Evolutionary conservation across 495 filamentous ascomycete genomes (phyloP).

Genomic region (Talaromyces nanjingensis): DNA sequence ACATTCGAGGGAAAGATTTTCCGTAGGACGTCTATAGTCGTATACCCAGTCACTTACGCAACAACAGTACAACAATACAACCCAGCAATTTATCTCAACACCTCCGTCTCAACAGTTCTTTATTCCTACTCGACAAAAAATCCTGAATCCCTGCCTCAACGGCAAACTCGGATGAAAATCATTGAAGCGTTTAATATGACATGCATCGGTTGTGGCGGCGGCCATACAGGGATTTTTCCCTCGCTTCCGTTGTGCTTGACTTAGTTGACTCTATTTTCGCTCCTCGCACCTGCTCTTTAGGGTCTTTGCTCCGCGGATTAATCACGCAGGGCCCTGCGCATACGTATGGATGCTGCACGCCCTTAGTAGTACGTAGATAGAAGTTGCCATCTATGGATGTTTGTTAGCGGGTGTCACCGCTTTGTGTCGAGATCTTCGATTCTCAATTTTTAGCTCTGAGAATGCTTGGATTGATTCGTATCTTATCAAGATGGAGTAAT

Average conservation of each 20-base stretch:
- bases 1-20: too few species aligned
- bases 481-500: not conserved
- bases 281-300: not conserved
- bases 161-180: not conserved
- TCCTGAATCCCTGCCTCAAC: not conserved
- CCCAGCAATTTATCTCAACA: not conserved
- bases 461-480: not conserved
- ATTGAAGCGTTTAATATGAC: not conserved
- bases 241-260: not conserved
- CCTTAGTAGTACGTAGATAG: not conserved
- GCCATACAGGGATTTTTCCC: not conserved
- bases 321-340: not conserved
- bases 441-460: not conserved
- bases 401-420: not conserved
- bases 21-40: too few species aligned
- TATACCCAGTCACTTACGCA: not conserved
- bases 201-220: not conserved
- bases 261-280: not conserved
- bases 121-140: too few species aligned
- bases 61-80: not conserved
- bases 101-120: too few species aligned
- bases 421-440: not conserved
- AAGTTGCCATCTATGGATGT: not conserved
- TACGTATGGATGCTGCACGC: not conserved
- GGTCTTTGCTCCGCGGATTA: not conserved